Conservation (phyloP, 345 rosid genomes). For the Pugionium dolabratum region DNA sequence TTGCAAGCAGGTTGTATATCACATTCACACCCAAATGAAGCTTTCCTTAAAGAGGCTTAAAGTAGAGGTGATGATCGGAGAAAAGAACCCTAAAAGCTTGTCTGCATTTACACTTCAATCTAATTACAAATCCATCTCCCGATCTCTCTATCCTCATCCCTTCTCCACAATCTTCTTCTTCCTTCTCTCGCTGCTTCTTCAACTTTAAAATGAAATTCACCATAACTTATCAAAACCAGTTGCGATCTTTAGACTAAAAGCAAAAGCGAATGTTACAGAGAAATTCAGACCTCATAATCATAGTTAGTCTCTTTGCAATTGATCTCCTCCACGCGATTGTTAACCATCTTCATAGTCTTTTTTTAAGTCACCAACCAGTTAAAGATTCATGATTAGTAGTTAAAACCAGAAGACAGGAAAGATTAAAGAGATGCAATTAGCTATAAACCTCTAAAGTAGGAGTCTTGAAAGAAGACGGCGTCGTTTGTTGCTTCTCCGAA, state of each 20-base stretch:
- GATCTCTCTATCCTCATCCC: constrained; percentile 46
- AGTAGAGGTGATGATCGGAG: constrained; percentile 39
- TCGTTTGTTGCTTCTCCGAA: constrained; percentile 23
- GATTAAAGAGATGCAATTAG: neutral
- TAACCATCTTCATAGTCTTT: constrained; percentile 25
- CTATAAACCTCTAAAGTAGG: constrained; percentile 21
- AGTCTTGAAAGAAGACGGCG: constrained; percentile 19
- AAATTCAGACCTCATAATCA: constrained; percentile 24
- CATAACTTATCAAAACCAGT: neutral
- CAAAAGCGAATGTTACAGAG: neutral
- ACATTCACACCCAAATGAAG: neutral
- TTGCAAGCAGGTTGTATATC: too few species aligned
- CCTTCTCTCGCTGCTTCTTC: constrained; percentile 12
- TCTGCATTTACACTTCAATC: constrained; percentile 39
- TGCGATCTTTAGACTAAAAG: neutral
- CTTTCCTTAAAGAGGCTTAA: constrained; percentile 28
- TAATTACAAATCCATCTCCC: constrained; percentile 40
- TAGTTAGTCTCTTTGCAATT: constrained; percentile 21
- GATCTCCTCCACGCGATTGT: constrained; percentile 13
- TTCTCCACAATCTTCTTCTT: constrained; percentile 32
- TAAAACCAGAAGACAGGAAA: constrained; percentile 1
- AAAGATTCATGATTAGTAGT: constrained; percentile 3
- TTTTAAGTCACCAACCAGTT: neutral
- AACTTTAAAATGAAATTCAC: neutral
- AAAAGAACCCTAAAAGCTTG: constrained; percentile 38